These are phyloP conservation scores for Holtermanniella nyarrowii DNA, from an alignment of 768 basidiomycete species.

Conservation along the genomic window DNA sequence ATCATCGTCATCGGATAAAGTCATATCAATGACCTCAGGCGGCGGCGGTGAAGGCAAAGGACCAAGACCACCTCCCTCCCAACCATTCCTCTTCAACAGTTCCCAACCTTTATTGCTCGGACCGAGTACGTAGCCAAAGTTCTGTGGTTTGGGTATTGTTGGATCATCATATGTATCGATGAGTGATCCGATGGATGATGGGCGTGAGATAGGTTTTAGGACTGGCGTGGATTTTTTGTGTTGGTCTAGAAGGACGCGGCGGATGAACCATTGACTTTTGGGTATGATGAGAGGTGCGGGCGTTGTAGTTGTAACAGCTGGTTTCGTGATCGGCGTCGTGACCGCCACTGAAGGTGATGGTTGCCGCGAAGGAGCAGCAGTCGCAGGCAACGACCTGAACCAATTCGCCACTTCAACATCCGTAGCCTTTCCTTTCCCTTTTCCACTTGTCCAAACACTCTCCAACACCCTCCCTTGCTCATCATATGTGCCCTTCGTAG, in stretches of 20 bases:
- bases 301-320: neutral
- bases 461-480: neutral
- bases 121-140: constrained; percentile 22
- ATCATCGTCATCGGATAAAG: neutral
- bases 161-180: constrained; percentile 12
- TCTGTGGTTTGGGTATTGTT: neutral
- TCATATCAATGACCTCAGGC: constrained; percentile 5
- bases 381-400: neutral
- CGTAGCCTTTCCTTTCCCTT: neutral
- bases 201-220: neutral
- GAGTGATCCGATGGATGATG: constrained; percentile 17
- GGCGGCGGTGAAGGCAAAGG: too few relatives aligned
- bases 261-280: constrained; percentile 33
- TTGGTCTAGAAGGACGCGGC: constrained; percentile 18
- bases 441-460: neutral
- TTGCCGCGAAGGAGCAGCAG: neutral
- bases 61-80: constrained; percentile 33
- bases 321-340: neutral
- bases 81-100: constrained; percentile 22
- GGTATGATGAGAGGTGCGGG: constrained; percentile 16
- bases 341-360: neutral
- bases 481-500: neutral
- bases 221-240: neutral
- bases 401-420: neutral
- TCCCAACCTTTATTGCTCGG: constrained; percentile 32